phyloP scores from a whole-genome alignment of 192 early-diverging fungal species.

The Chytriomyces sp. region DNA sequence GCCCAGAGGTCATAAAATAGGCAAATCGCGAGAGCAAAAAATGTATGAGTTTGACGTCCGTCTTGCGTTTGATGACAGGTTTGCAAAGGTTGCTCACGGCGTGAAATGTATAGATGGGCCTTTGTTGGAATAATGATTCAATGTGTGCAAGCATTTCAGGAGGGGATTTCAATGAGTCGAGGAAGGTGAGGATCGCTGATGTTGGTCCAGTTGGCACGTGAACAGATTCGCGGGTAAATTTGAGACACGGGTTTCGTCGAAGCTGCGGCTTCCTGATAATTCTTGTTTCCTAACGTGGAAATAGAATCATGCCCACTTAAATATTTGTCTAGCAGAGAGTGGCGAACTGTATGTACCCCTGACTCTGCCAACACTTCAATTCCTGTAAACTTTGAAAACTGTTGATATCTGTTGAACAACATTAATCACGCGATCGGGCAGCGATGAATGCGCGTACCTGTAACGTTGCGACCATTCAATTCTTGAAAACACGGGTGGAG shows the following conservation, averaged over 20 bases:
- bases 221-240: constrained; percentile 23
- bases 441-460: constrained; percentile 42
- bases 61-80: constrained; percentile 1
- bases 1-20: constrained; percentile 37
- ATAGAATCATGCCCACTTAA: too few relatives aligned
- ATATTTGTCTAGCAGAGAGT: too few relatives aligned
- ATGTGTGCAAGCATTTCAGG: constrained; percentile 15
- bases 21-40: constrained; percentile 35
- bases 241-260: constrained; percentile 27
- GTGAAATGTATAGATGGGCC: constrained; percentile 46
- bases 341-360: too few relatives aligned
- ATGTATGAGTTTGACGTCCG: constrained; percentile 21
- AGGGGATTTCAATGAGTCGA: not conserved
- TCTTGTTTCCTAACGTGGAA: too few relatives aligned
- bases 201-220: constrained; percentile 2
- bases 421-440: too few relatives aligned
- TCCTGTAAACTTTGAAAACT: not conserved
- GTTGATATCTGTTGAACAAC: constrained; percentile 10
- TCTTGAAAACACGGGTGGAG: constrained; percentile 63
- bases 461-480: constrained; percentile 61
- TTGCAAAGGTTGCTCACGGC: constrained; percentile 39
- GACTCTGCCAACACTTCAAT: too few relatives aligned
- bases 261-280: constrained; percentile 24
- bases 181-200: constrained; percentile 24
- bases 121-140: constrained; percentile 27